Base-by-base conservation (phyloP, 106 monocot species). In the Dendrobium chrysotoxum region DNA sequence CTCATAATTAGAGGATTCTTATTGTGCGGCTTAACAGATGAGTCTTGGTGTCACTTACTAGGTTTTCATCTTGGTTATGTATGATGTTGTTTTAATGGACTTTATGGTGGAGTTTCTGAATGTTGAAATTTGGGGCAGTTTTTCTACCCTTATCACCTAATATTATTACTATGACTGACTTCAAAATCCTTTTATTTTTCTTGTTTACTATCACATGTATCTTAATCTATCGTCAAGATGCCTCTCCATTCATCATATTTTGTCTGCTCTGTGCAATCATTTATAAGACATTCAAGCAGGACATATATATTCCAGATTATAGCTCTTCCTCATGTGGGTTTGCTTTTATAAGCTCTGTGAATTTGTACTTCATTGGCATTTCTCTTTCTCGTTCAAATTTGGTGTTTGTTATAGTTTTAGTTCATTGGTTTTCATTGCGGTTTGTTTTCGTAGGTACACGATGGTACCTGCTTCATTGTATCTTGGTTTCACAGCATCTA, bases 381-480 rank as follows among this genome's bases (percentile, higher is more conserved):
- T 10, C 28, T 68, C 7, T 7, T 30, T 28, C 12, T 70, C 2
- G 15, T 35, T 28, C 28, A 15, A 31, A 70, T 74, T 74, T 40
- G 31, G 18, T 40, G 40, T 21, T 74, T 74, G 42, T 42, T 40
- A 3, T 18, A 40, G 42, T 21, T 41, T 41, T 74, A 41, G 9
- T 21, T 41, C 74, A 40, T 28, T 4, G 35, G 15, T 5, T 74
- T 18, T 21, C 1, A n/a, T 41, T 40, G 13, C 21, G 13, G 45
- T 26, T 76, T 76, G 76, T n/a, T 76, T 50, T 47, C 81, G n/a
- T 81, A 98, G 98, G 98, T 99, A 99, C 74, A 91, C 95, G 2
- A 98, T 98, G 98, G 87, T 95, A 40, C 98, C 98, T 13, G 91
- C 98, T 53, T 95, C 98, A 71, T 30, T 99, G 4, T 95, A 95